Conservation (phyloP, 2,329 filamentous ascomycete genomes). For the Beauveria bassiana region DNA sequence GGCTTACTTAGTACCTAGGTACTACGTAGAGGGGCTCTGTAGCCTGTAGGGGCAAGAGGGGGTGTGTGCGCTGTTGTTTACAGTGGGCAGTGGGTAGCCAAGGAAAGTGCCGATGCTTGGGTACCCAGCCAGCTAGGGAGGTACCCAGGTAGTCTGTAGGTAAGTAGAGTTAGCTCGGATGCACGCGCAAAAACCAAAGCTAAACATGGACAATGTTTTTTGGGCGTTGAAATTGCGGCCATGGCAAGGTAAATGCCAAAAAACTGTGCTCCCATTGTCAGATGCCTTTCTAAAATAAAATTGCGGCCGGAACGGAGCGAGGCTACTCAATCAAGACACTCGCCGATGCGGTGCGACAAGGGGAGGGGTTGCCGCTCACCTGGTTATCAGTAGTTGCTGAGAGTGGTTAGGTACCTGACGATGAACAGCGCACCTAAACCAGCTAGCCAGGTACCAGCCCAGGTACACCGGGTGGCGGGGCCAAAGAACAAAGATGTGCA, state of each 20-base stretch:
- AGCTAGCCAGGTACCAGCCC: constrained; percentile 2
- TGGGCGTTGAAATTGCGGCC: not conserved
- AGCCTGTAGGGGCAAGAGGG: not conserved
- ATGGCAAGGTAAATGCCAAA: not conserved
- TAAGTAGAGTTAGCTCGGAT: too few relatives aligned
- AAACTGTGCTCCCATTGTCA: too few relatives aligned
- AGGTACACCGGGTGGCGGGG: not conserved
- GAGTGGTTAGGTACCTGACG: too few relatives aligned
- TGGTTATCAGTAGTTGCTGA: too few relatives aligned
- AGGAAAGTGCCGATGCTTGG: not conserved
- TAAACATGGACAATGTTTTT: too few relatives aligned
- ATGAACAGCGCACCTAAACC: not conserved
- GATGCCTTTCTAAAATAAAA: not conserved
- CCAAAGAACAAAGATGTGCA: not conserved
- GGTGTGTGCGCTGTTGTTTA: not conserved
- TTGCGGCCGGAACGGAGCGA: not conserved
- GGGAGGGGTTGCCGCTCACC: not conserved
- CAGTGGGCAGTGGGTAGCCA: not conserved
- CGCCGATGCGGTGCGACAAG: not conserved
- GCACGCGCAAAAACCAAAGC: too few relatives aligned
- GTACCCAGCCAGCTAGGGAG: too few relatives aligned
- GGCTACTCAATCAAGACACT: not conserved
- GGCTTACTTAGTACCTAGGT: too few relatives aligned
- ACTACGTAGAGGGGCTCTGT: not conserved
- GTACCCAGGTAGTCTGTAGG: too few relatives aligned